Evolutionary conservation across 352 stramenopile genomes (phyloP), one percentile per base, ranked within the genome.

Genomic region (Phytophthora lateralis): DNA sequence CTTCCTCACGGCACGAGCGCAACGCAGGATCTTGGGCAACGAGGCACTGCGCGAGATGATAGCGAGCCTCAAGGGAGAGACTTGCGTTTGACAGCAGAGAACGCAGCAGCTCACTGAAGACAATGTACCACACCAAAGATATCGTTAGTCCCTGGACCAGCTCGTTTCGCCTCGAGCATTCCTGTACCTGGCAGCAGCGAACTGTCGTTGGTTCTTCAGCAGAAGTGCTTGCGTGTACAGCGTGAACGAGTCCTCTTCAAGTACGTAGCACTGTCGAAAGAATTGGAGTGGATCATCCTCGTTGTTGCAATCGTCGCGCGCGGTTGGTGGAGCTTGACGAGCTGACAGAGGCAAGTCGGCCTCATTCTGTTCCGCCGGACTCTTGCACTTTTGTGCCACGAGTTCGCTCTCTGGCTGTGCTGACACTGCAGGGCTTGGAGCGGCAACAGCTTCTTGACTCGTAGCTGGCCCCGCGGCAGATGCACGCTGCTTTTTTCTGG

Each of bases 31-130:
- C 63, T 34, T 73, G 60, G 35, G 72, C 47, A 38, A 88, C 27
- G 8, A 88, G 65, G 29, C 78, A 88, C 59, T 81, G 66, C 14
- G 71, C 75, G 38, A 88, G 60, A 48, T 77, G 78, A 21, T 76
- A 55, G 8, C 71, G 63, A 11, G 69, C 69, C n/a, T 81, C 75
- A 1, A 75, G 35, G 0, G 66, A 60, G 24, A 75, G 29, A 37
- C 38, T 55, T 49, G 57, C 11, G 58, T 50, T 69, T 21, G 49
- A 38, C 17, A 69, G 27, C 38, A 73, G 9, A 29, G 54, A 55
- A 4, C 72, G 64, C 35, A 83, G 59, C 41, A 83, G 37, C 4
- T 58, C 56, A 17, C 61, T 78, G 18, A 21, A 8, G 15, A 44
- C 6, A 44, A 14, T 4, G n/a, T 4, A 34, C 11, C 11, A 14